Base-by-base conservation (phyloP, 352 stramenopile species). In the Pythium apleroticum region DNA sequence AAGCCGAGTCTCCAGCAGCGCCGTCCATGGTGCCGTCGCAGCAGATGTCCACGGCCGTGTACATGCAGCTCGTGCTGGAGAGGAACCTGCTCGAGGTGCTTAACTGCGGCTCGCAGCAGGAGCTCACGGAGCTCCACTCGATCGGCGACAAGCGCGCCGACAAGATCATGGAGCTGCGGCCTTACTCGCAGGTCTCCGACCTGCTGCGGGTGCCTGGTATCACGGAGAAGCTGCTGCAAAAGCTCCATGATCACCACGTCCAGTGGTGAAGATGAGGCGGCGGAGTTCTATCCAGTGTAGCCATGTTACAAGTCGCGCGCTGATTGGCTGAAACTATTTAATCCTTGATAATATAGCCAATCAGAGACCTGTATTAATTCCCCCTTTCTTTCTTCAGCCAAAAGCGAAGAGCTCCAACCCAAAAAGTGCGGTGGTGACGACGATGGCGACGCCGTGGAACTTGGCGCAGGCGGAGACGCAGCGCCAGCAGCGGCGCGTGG, bases 91-190 rank as follows among this genome's bases (percentile, higher is more conserved):
- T 90, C 57, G 63, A 68, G 1, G 61, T 85, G 2, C 57, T 90
- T 2, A 88, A 89, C 33, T 35, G 54, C n/a, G 76, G 78, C 12
- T 76, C 70, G 4, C 60, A 65, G 22, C 65, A 70, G 4, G 71
- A 89, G 24, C 73, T 89, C 10, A 74, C 62, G 11, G 57, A 76
- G 45, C 69, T 90, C 24, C 72, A 76, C 15, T 70, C 72, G 10
- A 89, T 90, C 43, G 79, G 81, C 24, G 70, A 61, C 46, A 90
- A 86, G 59, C 73, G 76, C 1, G 79, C 79, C 24, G 70, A 78
- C 15, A 71, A 80, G 25, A 72, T 89, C 27, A 49, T 84, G 0
- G 68, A 71, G 20, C 33, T 59, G 30, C 72, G 81, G 24, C 81
- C 77, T 14, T 88, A 80, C 53, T 35, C 73, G 0, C 62, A 82